Conservation (phyloP, 768 basidiomycete species). For the Amanita jacksonii region DNA sequence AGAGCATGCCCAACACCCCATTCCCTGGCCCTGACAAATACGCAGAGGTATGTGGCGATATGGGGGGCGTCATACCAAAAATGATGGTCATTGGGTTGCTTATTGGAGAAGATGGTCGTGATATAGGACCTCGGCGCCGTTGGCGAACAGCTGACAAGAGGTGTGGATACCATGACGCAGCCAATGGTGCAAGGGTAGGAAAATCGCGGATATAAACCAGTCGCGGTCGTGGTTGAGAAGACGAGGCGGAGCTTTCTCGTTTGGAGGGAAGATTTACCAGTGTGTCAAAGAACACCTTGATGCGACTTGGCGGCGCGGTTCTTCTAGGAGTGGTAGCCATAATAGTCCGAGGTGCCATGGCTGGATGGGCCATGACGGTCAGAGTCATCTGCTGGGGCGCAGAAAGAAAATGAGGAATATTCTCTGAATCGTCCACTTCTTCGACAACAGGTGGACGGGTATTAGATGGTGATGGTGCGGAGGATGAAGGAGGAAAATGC, state of each 20-base stretch:
- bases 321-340: constrained; percentile 33
- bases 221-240: constrained; percentile 41
- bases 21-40: constrained; percentile 21
- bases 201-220: constrained; percentile 83
- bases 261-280: constrained; percentile 54
- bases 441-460: constrained; percentile 30
- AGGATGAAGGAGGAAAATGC: constrained; percentile 41
- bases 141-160: constrained; percentile 72
- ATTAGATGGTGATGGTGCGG: constrained; percentile 13
- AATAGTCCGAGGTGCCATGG: constrained; percentile 29
- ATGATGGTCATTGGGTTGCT: constrained; percentile 71
- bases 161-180: constrained; percentile 72
- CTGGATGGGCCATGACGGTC: constrained; percentile 29
- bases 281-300: constrained; percentile 68
- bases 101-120: constrained; percentile 50
- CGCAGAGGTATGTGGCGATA: constrained; percentile 37
- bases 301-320: constrained; percentile 39
- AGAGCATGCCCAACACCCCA: constrained; percentile 34
- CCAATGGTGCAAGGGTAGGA: constrained; percentile 60
- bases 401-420: constrained; percentile 19
- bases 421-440: constrained; percentile 34
- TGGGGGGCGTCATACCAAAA: constrained; percentile 77
- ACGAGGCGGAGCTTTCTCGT: constrained; percentile 18
- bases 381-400: constrained; percentile 32
- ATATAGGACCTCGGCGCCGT: constrained; percentile 56